These are phyloP conservation scores for sorghum (Sorghum bicolor) DNA, from an alignment of 176 grass and related monocot species.

Conservation along the genomic window DNA sequence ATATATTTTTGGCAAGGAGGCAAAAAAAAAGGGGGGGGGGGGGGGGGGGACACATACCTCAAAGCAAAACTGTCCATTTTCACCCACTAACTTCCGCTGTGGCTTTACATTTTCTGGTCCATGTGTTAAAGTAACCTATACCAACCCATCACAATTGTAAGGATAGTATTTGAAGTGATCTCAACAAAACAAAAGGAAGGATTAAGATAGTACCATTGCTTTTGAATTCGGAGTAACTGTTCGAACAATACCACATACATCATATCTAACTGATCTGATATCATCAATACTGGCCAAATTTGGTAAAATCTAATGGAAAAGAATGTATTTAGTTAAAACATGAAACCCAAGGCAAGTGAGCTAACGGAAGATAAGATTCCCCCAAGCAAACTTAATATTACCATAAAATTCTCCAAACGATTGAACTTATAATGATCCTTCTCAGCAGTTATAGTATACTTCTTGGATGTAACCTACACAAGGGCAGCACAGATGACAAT, in stretches of 20 bases:
- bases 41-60: slow-evolving; percentile 48
- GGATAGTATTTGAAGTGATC: slow-evolving; percentile 4
- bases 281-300: slow-evolving; percentile 93
- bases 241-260: slow-evolving; percentile 92
- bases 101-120: slow-evolving; percentile 80
- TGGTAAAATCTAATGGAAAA: slow-evolving; percentile 73
- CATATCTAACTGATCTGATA: slow-evolving; percentile 67
- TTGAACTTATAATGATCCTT: slow-evolving; percentile 96
- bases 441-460: slow-evolving; percentile 73
- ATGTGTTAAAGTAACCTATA: slow-evolving; percentile 77
- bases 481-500: slow-evolving; percentile 24
- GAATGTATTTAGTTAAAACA: slow-evolving; percentile 16
- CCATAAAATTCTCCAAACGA: slow-evolving; percentile 83
- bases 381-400: slow-evolving; percentile 40
- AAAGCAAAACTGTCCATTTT: slow-evolving; percentile 90
- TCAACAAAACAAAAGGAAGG: neutral
- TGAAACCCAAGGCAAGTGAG: neutral
- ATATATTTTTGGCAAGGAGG: neutral
- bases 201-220: slow-evolving; percentile 68
- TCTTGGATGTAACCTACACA: slow-evolving; percentile 89
- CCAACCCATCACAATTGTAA: slow-evolving; percentile 27
- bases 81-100: slow-evolving; percentile 62
- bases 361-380: neutral
- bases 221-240: slow-evolving; percentile 78
- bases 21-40: too few species aligned